Evolutionary conservation across 2,329 filamentous ascomycete species (phyloP), one percentile per base, ranked within the genome.

Genomic region (Myriangium duriaei): DNA sequence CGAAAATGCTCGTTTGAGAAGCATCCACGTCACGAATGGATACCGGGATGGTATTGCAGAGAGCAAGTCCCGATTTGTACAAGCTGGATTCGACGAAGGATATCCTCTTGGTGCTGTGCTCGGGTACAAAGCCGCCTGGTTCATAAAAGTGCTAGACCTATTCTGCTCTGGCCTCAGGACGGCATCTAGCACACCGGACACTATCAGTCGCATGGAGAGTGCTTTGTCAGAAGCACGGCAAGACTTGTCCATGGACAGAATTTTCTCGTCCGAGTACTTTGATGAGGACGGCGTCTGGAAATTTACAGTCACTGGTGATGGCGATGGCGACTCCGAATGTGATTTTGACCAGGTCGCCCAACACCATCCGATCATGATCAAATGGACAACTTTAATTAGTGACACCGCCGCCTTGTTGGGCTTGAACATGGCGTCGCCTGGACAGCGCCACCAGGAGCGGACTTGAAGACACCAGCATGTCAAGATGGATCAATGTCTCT

Each of bases 71-170:
- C 62, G 69, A 33, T 80, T 76, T 50, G 74, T 95, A 16, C 91
- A 98, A 60, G 68, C 69, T 11, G 88, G 88, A 0, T 96, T 98
- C 53, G 91, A 98, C 55, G 83, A 88, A 46, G 88, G 88, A 0
- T 96, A 86, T 56, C 69, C 76, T 11, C 67, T 96, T 0, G 91
- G 91, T 10, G 87, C 85, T 1, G 76, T 79, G 36, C 63, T 96
- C 18, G 91, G 88, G 0, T 57, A 81, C 46, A 69, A 70, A 17
- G 79, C 77, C 0, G 91, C 91, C 0, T 76, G 75, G 47, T 62
- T 92, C 10, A 57, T 93, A 3, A 91, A 91, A 0, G 62, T 83
- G 3, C 53, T 95, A 4, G 83, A 93, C 21, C 30, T 15, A 11
- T 7, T 37, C 14, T 26, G 21, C n/a, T 7, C 21, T 7, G 21